phyloP scores from a whole-genome alignment of 2,329 filamentous ascomycete genomes.

The Colletotrichum sp. region DNA sequence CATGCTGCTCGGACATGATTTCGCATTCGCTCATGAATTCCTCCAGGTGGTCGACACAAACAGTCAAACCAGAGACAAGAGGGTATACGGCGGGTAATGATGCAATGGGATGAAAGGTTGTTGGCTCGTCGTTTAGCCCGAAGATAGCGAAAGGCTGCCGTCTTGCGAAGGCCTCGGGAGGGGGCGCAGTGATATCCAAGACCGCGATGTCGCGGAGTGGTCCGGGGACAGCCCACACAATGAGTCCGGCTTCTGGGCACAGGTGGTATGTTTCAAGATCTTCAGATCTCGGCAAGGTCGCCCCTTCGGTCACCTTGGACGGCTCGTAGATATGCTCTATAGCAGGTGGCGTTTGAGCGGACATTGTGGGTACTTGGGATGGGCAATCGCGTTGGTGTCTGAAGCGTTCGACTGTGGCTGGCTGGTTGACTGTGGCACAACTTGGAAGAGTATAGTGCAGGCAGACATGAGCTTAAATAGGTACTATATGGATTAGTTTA shows the following conservation, averaged over 20 bases:
- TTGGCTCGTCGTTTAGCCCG: background rate
- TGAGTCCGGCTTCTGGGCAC: background rate
- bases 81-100: background rate
- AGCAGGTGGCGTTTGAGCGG: background rate
- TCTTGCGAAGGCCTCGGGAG: background rate
- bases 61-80: slow-evolving; percentile 1
- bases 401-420: background rate
- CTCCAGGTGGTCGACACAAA: background rate
- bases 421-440: too few species aligned
- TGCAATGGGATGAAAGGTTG: background rate
- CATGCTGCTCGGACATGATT: background rate
- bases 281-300: background rate
- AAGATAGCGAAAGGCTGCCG: background rate
- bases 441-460: too few species aligned
- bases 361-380: background rate
- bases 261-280: background rate
- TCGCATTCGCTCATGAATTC: background rate
- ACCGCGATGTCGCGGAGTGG: background rate
- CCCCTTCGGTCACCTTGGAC: background rate
- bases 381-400: background rate
- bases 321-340: background rate
- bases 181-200: background rate
- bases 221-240: background rate
- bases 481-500: too few species aligned
- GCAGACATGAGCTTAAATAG: too few species aligned